These are phyloP conservation scores for Yamadazyma sp. DNA, from an alignment of 1,139 yeast species.

Conservation along the genomic window DNA sequence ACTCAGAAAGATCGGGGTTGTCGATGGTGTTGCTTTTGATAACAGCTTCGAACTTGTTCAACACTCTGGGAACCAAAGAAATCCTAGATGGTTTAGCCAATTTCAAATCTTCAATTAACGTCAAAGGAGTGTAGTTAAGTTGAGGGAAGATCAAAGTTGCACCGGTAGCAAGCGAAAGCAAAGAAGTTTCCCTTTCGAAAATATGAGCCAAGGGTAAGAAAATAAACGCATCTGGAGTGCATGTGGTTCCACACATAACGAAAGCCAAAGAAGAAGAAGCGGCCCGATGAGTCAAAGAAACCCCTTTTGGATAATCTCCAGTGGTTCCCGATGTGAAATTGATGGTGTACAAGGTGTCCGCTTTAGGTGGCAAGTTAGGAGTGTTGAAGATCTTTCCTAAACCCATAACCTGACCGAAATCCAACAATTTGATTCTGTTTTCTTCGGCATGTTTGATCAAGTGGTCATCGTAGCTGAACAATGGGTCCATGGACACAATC, in stretches of 20 bases:
- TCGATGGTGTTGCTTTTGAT: slow-evolving; percentile 44
- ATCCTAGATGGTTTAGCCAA: slow-evolving; percentile 35
- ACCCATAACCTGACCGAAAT: slow-evolving; percentile 32
- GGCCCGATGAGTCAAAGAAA: slow-evolving; percentile 31
- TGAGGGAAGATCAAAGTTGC: slow-evolving; percentile 43
- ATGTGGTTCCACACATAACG: slow-evolving; percentile 15
- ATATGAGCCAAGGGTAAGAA: slow-evolving; percentile 74
- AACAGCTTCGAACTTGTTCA: slow-evolving; percentile 44
- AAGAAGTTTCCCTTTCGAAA: slow-evolving; percentile 47
- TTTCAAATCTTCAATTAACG: slow-evolving; percentile 39
- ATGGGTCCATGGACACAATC: slow-evolving; percentile 39
- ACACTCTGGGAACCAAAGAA: slow-evolving; percentile 40
- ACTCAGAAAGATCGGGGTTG: slow-evolving; percentile 32
- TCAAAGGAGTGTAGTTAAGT: slow-evolving; percentile 31
- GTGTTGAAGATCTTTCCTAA: slow-evolving; percentile 27
- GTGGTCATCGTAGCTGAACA: slow-evolving; percentile 17
- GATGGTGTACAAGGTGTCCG: slow-evolving; percentile 35
- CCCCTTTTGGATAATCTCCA: slow-evolving; percentile 44
- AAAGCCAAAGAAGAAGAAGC: slow-evolving; percentile 28
- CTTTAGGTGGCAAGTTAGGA: slow-evolving; percentile 25
- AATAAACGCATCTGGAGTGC: slow-evolving; percentile 20
- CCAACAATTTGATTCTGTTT: slow-evolving; percentile 26
- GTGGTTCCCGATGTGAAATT: slow-evolving; percentile 47
- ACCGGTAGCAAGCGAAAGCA: slow-evolving; percentile 26
- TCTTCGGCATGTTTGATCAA: slow-evolving; percentile 24